Evolutionary conservation across 257 asterid species (phyloP).

Genomic region (Nicotiana knightiana): DNA sequence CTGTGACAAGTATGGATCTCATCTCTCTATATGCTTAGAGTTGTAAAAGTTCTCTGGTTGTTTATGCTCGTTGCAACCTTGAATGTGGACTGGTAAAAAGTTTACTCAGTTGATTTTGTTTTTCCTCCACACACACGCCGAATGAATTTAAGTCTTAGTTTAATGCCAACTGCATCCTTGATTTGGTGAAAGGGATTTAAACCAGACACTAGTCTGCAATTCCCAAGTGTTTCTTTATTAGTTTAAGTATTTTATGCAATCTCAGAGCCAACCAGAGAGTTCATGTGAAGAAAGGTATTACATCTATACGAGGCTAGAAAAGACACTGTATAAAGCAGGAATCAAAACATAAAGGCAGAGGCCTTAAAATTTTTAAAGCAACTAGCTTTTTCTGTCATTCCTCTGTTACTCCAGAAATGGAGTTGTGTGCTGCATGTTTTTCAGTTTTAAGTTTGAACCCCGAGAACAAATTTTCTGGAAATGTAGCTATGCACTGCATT

Average conservation of each 20-base stretch:
- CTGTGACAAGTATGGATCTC: slow-evolving; percentile 63
- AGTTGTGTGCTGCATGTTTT: not conserved
- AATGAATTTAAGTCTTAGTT: not conserved
- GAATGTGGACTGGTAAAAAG: not conserved
- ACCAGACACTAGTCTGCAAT: not conserved
- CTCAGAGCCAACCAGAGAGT: not conserved
- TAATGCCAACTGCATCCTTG: not conserved
- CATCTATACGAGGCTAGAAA: not conserved
- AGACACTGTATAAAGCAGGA: not conserved
- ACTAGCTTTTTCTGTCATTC: not conserved
- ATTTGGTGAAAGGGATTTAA: not conserved
- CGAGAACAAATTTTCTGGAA: not conserved
- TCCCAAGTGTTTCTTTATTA: not conserved
- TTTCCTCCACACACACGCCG: not conserved
- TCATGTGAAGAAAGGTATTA: not conserved
- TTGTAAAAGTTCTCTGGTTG: not conserved
- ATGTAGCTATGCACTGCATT: not conserved
- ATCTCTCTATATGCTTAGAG: slow-evolving; percentile 9
- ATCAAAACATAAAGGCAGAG: not conserved
- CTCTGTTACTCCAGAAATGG: not conserved
- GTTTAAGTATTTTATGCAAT: not conserved
- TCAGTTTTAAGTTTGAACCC: not conserved
- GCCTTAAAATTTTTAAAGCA: not conserved
- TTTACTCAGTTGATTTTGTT: not conserved
- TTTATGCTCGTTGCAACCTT: slow-evolving; percentile 2